phyloP scores from a whole-genome alignment of 116 monocot genomes.

The Posidonia oceanica region DNA sequence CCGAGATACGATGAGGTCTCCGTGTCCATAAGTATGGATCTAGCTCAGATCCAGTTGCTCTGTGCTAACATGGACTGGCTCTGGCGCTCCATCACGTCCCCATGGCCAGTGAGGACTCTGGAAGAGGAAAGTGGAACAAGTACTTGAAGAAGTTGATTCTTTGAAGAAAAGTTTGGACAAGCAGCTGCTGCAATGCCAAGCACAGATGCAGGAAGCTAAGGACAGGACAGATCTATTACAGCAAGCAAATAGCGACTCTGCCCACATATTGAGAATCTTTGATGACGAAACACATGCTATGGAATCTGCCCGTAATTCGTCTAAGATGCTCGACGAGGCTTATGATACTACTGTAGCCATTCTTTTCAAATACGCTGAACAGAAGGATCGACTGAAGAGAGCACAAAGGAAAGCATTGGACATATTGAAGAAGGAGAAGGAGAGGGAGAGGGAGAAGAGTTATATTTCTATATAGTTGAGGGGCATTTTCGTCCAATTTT shows the following conservation, averaged over 20 bases:
- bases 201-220: slow-evolving; percentile 52
- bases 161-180: slow-evolving; percentile 58
- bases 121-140: slow-evolving; percentile 89
- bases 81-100: slow-evolving; percentile 61
- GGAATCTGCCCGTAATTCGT: too few species aligned
- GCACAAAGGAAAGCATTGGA: too few species aligned
- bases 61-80: slow-evolving; percentile 90
- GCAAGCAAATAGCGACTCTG: slow-evolving; percentile 70
- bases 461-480: too few species aligned
- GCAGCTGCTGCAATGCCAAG: slow-evolving; percentile 41
- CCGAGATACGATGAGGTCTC: too few species aligned
- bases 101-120: slow-evolving; percentile 85
- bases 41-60: slow-evolving; percentile 72
- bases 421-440: too few species aligned
- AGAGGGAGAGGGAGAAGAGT: too few species aligned
- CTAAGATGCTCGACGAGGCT: slow-evolving; percentile 79
- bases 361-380: slow-evolving; percentile 78
- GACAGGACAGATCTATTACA: slow-evolving; percentile 63
- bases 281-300: slow-evolving; percentile 86
- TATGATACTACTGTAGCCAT: slow-evolving; percentile 73
- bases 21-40: slow-evolving; percentile 58
- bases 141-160: slow-evolving; percentile 61
- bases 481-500: too few species aligned
- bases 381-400: slow-evolving; percentile 72
- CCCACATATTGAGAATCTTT: slow-evolving; percentile 78